These are phyloP conservation scores for Vanrija humicola DNA, from an alignment of 1,284 basidiomycete species.

Conservation along the genomic window DNA sequence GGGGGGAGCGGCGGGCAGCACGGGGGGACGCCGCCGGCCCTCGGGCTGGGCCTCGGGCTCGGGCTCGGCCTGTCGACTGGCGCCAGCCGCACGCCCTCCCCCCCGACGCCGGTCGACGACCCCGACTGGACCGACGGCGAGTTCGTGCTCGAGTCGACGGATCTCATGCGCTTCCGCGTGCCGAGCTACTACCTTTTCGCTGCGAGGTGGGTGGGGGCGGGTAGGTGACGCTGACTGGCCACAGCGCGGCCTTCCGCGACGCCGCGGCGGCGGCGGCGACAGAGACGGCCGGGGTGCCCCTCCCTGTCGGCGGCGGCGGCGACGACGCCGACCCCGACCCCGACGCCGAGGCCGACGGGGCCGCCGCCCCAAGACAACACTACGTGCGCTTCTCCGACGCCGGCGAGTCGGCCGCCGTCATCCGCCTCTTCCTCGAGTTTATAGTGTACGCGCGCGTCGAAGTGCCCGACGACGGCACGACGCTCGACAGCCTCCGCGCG, in stretches of 20 bases:
- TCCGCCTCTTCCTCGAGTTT: slow-evolving; percentile 14
- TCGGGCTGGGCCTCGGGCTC: background rate
- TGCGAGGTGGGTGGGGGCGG: slow-evolving; percentile 4
- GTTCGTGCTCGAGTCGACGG: slow-evolving; percentile 13
- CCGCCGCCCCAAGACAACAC: background rate
- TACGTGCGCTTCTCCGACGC: slow-evolving; percentile 2
- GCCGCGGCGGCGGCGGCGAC: background rate
- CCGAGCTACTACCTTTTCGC: slow-evolving; percentile 17
- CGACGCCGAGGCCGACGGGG: background rate
- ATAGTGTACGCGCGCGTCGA: slow-evolving; percentile 2
- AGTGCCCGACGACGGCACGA: slow-evolving; percentile 16
- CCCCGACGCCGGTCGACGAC: slow-evolving; percentile 2
- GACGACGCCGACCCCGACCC: background rate
- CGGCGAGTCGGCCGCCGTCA: slow-evolving; percentile 4
- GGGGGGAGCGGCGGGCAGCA: background rate
- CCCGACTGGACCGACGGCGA: slow-evolving; percentile 14
- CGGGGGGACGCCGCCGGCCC: background rate
- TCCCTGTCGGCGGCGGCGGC: too few relatives aligned
- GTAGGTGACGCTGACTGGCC: background rate
- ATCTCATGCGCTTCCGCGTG: slow-evolving; percentile 13
- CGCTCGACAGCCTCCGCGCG: slow-evolving; percentile 4
- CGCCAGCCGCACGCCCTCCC: too few relatives aligned
- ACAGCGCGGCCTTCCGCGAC: too few relatives aligned
- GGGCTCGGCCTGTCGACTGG: background rate
- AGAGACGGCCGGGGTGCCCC: background rate